Evolutionary conservation across 495 filamentous ascomycete species (phyloP), one percentile per base, ranked within the genome.

Genomic region (Platismatia glauca): DNA sequence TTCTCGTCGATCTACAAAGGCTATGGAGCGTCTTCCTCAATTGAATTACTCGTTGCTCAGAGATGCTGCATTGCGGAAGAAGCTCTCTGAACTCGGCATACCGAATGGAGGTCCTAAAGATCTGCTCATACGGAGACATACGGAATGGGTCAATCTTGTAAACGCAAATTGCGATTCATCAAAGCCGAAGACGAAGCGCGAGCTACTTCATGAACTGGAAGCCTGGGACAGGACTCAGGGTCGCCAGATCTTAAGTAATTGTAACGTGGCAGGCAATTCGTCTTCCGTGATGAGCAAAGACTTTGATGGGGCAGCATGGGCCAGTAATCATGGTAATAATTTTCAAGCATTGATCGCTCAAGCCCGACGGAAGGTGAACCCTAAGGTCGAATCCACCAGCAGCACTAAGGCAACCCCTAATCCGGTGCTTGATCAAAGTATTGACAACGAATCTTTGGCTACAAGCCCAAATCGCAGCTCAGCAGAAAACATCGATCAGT

Each of bases 131-230:
- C 82, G 80, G 66, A 82, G 94, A 62, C 91, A 97, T 66, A 89
- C 82, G 1, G 94, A 99, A 75, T 99, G 91, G 91, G 79, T 93
- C 66, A 97, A 92, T 50, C 71, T 97, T 33, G 97, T 90, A 86
- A 99, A 99, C 71, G 90, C 95, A 18, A 97, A 97, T 66, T 93
- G 90, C 73, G 94, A 99, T 71, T 87, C 90, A 4, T 82, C 79
- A 59, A 75, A 73, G 6, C 90, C 89, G 1, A 87, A 87, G 68
- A 74, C 78, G 7, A 90, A 89, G 66, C 71, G 76, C 5, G 86
- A 93, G 55, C 69, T 98, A 9, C 70, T 94, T 35, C 80, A 80
- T 8, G 93, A 96, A 60, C 70, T 98, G 22, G 86, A 91, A 31
- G 68, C 81, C 3, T 97, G 94, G 92, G 94, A 98, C 68, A 77